Evolutionary conservation across 768 basidiomycete species (phyloP).

Genomic region (Boletus fagicola): DNA sequence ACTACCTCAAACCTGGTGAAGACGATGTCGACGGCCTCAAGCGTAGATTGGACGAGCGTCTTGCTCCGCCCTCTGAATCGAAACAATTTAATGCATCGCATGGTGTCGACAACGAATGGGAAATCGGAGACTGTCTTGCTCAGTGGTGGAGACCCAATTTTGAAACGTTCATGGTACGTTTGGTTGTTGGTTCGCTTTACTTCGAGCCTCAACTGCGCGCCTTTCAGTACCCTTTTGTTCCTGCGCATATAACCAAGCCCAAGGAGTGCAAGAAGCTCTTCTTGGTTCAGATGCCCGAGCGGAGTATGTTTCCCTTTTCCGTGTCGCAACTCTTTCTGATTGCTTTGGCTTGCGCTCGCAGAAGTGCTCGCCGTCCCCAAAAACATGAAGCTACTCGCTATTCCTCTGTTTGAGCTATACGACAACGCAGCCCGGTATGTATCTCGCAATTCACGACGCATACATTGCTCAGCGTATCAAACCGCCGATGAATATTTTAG

Average conservation of each 20-base stretch:
- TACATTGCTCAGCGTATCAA: background rate
- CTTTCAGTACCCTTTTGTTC: constrained; percentile 84
- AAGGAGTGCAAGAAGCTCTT: constrained; percentile 98
- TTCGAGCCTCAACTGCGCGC: background rate
- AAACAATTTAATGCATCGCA: constrained; percentile 75
- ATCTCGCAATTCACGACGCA: background rate
- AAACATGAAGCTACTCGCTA: constrained; percentile 98
- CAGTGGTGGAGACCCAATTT: constrained; percentile 99
- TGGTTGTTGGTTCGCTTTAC: background rate
- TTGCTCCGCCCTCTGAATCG: constrained; percentile 74
- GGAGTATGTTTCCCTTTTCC: constrained; percentile 55
- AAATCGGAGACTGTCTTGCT: constrained; percentile 93
- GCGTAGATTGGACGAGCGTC: constrained; percentile 81
- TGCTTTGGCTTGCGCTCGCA: constrained; percentile 31
- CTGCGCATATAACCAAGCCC: constrained; percentile 94
- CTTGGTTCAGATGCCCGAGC: constrained; percentile 92
- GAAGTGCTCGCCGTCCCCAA: constrained; percentile 96
- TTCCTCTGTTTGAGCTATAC: constrained; percentile 95
- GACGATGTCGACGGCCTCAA: constrained; percentile 91
- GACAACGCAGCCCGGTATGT: constrained; percentile 88
- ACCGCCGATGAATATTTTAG: constrained; percentile 28
- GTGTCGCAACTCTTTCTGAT: background rate
- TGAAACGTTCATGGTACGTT: constrained; percentile 94
- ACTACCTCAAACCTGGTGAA: constrained; percentile 96
- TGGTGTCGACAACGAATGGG: constrained; percentile 88